Evolutionary conservation across 2,329 filamentous ascomycete species (phyloP), one percentile per base, ranked within the genome.

Genomic region (Nemania bipapillata): DNA sequence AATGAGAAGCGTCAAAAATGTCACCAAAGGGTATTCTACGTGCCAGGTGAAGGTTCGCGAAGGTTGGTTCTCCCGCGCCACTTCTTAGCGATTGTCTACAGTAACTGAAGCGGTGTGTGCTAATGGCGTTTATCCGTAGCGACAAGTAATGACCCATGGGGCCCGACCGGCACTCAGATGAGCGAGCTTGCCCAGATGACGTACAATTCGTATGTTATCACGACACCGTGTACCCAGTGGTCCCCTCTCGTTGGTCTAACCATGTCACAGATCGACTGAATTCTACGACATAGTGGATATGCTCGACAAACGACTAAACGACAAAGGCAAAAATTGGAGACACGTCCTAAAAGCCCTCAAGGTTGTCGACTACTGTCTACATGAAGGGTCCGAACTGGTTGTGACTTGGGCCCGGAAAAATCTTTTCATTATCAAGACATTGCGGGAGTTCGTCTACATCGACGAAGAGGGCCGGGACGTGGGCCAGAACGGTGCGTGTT

Each of bases 221-320:
- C 54, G n/a, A 54, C 54, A 65, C 61, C 28, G 53, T 61, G 26
- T 12, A 60, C 52, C 24, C 40, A 20, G 20, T 17, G 52, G 50
- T 50, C 60, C n/a, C 32, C 37, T 37, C 47, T n/a, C 15, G 52
- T 30, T 57, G n/a, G 50, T 65, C 74, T 76, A 67, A 77, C 68
- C 37, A 9, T 65, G 50, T 42, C 32, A 49, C 72, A 97, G 95
- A 79, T 94, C 94, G 40, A 95, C 92, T 81, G 96, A 98, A 80
- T 99, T 99, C 84, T 97, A 97, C 84, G 95, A 99, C 80, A 97
- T 99, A 77, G 97, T 99, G 91, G 96, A 99, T 81, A 99, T 99
- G 93, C 86, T 99, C 74, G 96, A 99, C 83, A 98, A 98, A 85
- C 91, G 96, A 74, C 85, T 99, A 77, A 99, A 99, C 77, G 96